These are phyloP conservation scores for Coprinellus micaceus DNA, from an alignment of 768 basidiomycete genomes.

Conservation along the genomic window DNA sequence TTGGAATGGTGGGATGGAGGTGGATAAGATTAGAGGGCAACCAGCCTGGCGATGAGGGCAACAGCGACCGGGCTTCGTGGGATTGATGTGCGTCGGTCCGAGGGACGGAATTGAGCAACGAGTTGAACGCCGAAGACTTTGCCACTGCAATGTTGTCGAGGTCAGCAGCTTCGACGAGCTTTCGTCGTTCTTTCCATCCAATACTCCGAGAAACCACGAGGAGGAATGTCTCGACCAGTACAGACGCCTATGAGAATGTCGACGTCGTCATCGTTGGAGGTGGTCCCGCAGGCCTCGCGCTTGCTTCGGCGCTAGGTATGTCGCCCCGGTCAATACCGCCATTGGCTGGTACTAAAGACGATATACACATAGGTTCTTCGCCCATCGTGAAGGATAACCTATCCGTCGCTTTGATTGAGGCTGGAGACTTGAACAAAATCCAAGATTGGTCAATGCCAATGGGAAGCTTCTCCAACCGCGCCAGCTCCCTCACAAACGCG, in stretches of 20 bases:
- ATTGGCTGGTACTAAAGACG: conserved; percentile 7
- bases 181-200: not conserved
- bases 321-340: not conserved
- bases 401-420: conserved; percentile 76
- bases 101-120: not conserved
- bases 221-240: not conserved
- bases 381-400: conserved; percentile 47
- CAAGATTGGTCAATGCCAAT: conserved; percentile 59
- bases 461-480: conserved; percentile 72
- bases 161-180: not conserved
- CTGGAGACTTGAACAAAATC: conserved; percentile 66
- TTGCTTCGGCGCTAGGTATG: conserved; percentile 84
- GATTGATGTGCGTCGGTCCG: not conserved
- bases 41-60: not conserved
- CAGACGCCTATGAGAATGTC: conserved; percentile 42
- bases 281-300: conserved; percentile 85
- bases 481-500: conserved; percentile 78
- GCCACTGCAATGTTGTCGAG: not conserved
- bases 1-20: conserved; percentile 1
- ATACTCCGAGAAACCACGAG: not conserved
- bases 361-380: conserved; percentile 46
- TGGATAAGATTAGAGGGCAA: not conserved
- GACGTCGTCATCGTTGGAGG: conserved; percentile 96
- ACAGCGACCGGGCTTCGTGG: not conserved
- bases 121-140: not conserved